Percentiles rank a stretch among this genome's conserved stretches.
Evolutionary conservation across 2,329 filamentous ascomycete genomes (phyloP).

Genomic region (Talaromyces atroroseus): DNA sequence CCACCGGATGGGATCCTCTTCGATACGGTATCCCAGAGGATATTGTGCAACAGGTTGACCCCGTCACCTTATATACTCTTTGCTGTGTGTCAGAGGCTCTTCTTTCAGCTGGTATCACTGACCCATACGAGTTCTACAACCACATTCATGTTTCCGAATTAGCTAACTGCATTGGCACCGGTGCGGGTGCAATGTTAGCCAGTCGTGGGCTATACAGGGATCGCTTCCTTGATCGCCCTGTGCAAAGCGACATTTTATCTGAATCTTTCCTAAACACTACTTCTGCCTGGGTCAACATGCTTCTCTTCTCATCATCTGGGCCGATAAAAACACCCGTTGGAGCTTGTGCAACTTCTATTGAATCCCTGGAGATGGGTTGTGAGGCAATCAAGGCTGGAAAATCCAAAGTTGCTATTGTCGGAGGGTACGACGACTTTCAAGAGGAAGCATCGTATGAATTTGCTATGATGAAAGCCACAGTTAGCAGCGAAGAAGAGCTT

Average conservation of each 20-base stretch:
- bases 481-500: slow-evolving; percentile 94
- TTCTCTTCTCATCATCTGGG: slow-evolving; percentile 91
- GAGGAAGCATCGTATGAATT: slow-evolving; percentile 99
- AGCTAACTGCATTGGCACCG: slow-evolving; percentile 95
- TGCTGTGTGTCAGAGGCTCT: slow-evolving; percentile 90
- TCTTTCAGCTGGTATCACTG: slow-evolving; percentile 87
- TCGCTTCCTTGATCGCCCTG: slow-evolving; percentile 88
- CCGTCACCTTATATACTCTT: slow-evolving; percentile 89
- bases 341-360: slow-evolving; percentile 93
- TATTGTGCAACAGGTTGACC: slow-evolving; percentile 95
- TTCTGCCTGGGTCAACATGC: slow-evolving; percentile 99
- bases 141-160: slow-evolving; percentile 97
- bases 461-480: slow-evolving; percentile 99
- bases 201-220: slow-evolving; percentile 97
- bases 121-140: slow-evolving; percentile 99
- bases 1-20: slow-evolving; percentile 94
- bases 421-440: slow-evolving; percentile 98
- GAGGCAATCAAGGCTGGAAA: slow-evolving; percentile 98
- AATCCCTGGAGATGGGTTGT: slow-evolving; percentile 95
- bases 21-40: slow-evolving; percentile 94
- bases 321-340: slow-evolving; percentile 98
- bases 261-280: slow-evolving; percentile 99
- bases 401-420: slow-evolving; percentile 77
- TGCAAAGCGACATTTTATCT: slow-evolving; percentile 97
- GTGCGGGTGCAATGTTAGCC: slow-evolving; percentile 89